Evolutionary conservation across 2,329 filamentous ascomycete genomes (phyloP), one percentile per base, ranked within the genome.

Genomic region (Colletotrichum truncatum): DNA sequence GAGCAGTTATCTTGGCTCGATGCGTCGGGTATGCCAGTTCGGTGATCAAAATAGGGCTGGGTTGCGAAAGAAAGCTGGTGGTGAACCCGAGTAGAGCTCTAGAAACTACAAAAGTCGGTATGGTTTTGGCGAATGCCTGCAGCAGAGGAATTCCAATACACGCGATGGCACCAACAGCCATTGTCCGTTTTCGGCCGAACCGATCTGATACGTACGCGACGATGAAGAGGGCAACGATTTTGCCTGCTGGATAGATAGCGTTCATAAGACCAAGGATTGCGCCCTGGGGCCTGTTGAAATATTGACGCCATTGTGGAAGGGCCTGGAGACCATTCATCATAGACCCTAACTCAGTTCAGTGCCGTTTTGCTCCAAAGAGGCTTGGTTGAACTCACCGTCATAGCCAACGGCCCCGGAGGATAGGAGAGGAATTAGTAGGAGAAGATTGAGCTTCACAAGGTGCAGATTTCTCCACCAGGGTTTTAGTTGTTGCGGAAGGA

Each of bases 241-340:
- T 78, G 32, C 81, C 81, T 12, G 77, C 72, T 1, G 75, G 75
- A 34, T 80, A 75, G 4, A 77, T 71, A 3, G 78, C 74, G 56
- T 76, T 79, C 45, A 81, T 72, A 2, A 76, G 68, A 18, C 79
- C 79, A 3, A 81, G 73, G 9, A 73, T 68, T 34, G 74, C 71
- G 4, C 75, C 77, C 14, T 69, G 46, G 2, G 79, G 79, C 26
- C 78, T 69, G 32, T 72, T 71, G 48, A 84, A 81, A 58, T 80
- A 81, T 2, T 66, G 54, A 51, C 77, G 74, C 81, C 81, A 83
- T 64, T 77, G 72, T 0, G 72, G 65, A 0, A 81, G 72, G 4
- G 80, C 74, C 65, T 83, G 81, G 0, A 83, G 73, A 7, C 80
- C 81, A 63, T 84, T 84, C 78, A 81, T 81, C 67, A 82, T 74